Base-by-base conservation (phyloP, 176 grass and related monocot species). In the Cenchrus americanus region DNA sequence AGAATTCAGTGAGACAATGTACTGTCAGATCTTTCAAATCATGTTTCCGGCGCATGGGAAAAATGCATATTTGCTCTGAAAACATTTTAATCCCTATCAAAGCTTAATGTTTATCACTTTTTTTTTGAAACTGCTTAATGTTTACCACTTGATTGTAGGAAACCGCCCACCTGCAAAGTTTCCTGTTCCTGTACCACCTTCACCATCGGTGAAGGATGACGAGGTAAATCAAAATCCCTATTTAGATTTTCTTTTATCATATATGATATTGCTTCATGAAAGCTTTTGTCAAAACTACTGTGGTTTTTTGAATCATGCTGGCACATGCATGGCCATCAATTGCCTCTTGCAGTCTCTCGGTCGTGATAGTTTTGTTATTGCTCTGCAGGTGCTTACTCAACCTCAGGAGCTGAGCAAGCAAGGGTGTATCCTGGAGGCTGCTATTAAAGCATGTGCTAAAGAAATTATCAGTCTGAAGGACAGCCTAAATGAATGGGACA, bases 401-500 rank as follows among this genome's bases (percentile, higher is more conserved):
- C 90, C 86, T 78, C 87, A 87, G 80, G 91, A 99, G 74, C 86
- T 94, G 78, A 94, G 81, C 78, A 86, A 89, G 69, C 78, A 89
- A 88, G 93, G 93, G 40, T 85, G 81, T 77, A 79, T 92, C 49
- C 75, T 99, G 75, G 86, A 96, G 87, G 87, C 84, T 83, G 91
- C 89, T 90, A 94, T 99, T 90, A 81, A 92, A 92, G 89, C 91
- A 63, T 79, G 86, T 82, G 88, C 93, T 81, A 96, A 90, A 82
- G 88, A 91, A 87, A 88, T 96, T 50, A 96, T 99, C 66, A 73
- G 73, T 80, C 66, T 96, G 30, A 94, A 77, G 86, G 97, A 94
- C 46, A 87, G 52, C 66, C 79, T 99, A 87, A 99, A 99, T 86
- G 91, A 94, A 50, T 99, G 97, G 97, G 97, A 99, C 75, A 70